Conservation (phyloP, 1,284 basidiomycete genomes). For the Coniophora puteana region DNA sequence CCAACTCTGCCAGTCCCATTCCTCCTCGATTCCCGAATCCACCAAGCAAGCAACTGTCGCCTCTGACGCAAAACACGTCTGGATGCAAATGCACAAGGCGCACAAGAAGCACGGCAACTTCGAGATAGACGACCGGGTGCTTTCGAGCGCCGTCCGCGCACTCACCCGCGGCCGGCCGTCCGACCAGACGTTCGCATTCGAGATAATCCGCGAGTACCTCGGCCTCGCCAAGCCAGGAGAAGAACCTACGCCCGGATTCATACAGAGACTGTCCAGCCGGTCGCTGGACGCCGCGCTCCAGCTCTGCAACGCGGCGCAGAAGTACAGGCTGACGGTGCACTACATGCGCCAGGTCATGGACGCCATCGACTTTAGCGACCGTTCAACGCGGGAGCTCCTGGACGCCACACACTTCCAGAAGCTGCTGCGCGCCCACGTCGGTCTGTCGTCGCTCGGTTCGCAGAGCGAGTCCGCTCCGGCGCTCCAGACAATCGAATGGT, state of each 20-base stretch:
- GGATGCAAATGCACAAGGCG: constrained; percentile 57
- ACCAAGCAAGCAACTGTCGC: constrained; percentile 22
- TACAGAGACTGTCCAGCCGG: constrained; percentile 38
- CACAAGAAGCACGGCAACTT: constrained; percentile 40
- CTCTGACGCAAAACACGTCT: constrained; percentile 62
- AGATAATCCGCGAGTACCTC: constrained; percentile 58
- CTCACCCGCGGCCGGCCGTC: constrained; percentile 48
- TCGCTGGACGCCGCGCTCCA: constrained; percentile 51
- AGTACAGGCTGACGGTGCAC: constrained; percentile 44
- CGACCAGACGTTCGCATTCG: constrained; percentile 61
- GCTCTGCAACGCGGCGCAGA: constrained; percentile 48
- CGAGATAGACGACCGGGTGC: constrained; percentile 47
- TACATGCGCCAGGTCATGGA: constrained; percentile 56
- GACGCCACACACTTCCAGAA: constrained; percentile 55
- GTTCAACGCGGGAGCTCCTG: constrained; percentile 37
- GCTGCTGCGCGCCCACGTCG: constrained; percentile 48
- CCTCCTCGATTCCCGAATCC: constrained; percentile 15
- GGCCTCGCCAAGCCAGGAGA: constrained; percentile 52
- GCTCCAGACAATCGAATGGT: constrained; percentile 59
- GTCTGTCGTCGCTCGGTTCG: constrained; percentile 34
- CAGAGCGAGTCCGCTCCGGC: constrained; percentile 34
- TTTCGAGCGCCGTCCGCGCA: constrained; percentile 46
- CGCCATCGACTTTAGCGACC: constrained; percentile 25
- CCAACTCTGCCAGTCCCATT: constrained; percentile 18
- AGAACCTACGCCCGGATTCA: constrained; percentile 29